Conservation (phyloP, 345 rosid genomes). For the Eucalyptus virginea region DNA sequence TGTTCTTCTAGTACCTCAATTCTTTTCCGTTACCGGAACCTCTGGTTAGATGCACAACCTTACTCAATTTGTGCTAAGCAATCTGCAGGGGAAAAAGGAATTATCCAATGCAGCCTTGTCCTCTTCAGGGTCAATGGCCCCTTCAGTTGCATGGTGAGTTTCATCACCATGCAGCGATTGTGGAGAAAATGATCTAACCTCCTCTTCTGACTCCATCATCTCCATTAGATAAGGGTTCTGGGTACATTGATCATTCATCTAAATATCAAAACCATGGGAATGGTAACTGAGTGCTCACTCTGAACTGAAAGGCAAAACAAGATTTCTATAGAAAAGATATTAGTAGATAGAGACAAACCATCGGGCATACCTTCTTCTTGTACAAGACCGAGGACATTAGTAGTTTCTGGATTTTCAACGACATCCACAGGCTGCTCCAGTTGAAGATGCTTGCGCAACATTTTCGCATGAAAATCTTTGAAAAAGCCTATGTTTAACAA, state of each 20-base stretch:
- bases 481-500: constrained; percentile 46
- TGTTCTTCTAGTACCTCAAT: constrained; percentile 53
- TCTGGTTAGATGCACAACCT: background rate
- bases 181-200: too few species aligned
- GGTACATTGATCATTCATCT: constrained; percentile 50
- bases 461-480: constrained; percentile 79
- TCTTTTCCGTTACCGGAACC: constrained; percentile 50
- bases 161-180: too few species aligned
- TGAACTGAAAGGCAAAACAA: too few species aligned
- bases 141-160: too few species aligned
- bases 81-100: background rate
- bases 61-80: too few species aligned
- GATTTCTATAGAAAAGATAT: background rate
- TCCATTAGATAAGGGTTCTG: constrained; percentile 11
- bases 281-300: too few species aligned
- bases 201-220: too few species aligned
- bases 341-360: background rate
- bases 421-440: constrained; percentile 23
- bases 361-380: constrained; percentile 35
- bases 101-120: constrained; percentile 67
- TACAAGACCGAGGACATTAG: constrained; percentile 8
- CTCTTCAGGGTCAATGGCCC: background rate
- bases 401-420: constrained; percentile 31
- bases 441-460: constrained; percentile 62
- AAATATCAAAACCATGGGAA: background rate